Base-by-base conservation (phyloP, 352 stramenopile genomes). In the Phytophthora megakarya region DNA sequence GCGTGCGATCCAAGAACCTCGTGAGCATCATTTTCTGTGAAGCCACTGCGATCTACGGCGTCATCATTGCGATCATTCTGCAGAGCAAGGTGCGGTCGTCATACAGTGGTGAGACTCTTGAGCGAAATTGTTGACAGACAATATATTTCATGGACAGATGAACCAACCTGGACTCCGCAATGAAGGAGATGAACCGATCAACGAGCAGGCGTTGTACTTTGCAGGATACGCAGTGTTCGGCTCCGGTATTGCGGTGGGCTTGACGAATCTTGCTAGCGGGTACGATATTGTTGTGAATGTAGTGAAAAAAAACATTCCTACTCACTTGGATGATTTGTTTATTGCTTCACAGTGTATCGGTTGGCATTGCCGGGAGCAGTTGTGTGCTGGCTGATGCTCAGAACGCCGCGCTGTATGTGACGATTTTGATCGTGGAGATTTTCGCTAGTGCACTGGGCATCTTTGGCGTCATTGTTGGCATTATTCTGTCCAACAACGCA, bases 1-100 rank as follows among this genome's bases (percentile, higher is more conserved):
- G 97, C 38, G 99, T 99, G 78, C 86, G 96, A 76, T 98, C 93
- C 23, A 99, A 99, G 81, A 99, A 99, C 80, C 89, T 99, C 65
- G 97, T 99, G 69, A 98, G 95, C 80, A 98, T 99, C 58, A 99
- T 99, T 92, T 99, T 99, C 80, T 99, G 98, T 76, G 98, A 99
- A 83, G 98, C 98, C 11, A 99, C 96, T 21, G 98, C 98, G 51
- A 99, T 99, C 66, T 99, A 99, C 78, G 98, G 98, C 58, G 94
- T 99, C 61, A 99, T 99, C 61, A 98, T 99, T 84, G 97, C 97
- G 40, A 99, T 99, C 73, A 99, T 99, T 64, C 80, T 99, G 40
- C 89, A 98, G 61, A 99, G 96, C 80, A 99, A 99, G 78, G 86
- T 98, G 42, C 28, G 65, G 21, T 19, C 22, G 15, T 21, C 35